These are phyloP conservation scores for Pseudomicrostroma phylloplanum DNA, from an alignment of 1,284 basidiomycete species.

Conservation along the genomic window DNA sequence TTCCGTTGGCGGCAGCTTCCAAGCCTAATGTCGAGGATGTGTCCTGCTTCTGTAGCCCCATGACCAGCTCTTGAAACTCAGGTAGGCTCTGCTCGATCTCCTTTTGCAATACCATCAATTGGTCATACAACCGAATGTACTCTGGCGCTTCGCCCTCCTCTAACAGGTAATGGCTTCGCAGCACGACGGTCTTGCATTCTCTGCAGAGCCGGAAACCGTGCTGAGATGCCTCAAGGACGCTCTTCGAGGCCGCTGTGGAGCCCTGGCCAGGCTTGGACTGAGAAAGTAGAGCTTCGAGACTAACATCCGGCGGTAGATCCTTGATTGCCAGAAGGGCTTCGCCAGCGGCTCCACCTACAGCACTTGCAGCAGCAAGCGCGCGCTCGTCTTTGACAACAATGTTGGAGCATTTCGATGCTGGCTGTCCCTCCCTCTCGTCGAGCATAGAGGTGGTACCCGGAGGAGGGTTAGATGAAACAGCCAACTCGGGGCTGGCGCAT, in stretches of 20 bases:
- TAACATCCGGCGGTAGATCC: slow-evolving; percentile 7
- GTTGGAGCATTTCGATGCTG: slow-evolving; percentile 28
- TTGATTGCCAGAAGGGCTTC: slow-evolving; percentile 3
- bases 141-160: slow-evolving; percentile 1
- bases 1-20: neutral
- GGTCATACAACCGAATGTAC: slow-evolving; percentile 55
- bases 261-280: neutral
- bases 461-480: slow-evolving; percentile 13
- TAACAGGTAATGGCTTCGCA: slow-evolving; percentile 57
- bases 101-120: slow-evolving; percentile 67
- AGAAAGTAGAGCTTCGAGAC: slow-evolving; percentile 5
- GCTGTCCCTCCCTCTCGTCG: slow-evolving; percentile 13
- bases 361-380: neutral
- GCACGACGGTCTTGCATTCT: slow-evolving; percentile 68
- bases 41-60: slow-evolving; percentile 56
- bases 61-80: slow-evolving; percentile 65
- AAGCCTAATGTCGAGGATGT: slow-evolving; percentile 30
- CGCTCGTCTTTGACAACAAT: slow-evolving; percentile 19
- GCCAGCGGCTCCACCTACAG: slow-evolving; percentile 15
- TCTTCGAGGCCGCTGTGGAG: neutral
- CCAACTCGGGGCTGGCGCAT: slow-evolving; percentile 76
- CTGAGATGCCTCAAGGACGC: neutral
- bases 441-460: slow-evolving; percentile 13
- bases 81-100: slow-evolving; percentile 67
- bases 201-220: slow-evolving; percentile 63